Conservation (phyloP, 2,329 filamentous ascomycete species). For the Akanthomyces uredinophilus region DNA sequence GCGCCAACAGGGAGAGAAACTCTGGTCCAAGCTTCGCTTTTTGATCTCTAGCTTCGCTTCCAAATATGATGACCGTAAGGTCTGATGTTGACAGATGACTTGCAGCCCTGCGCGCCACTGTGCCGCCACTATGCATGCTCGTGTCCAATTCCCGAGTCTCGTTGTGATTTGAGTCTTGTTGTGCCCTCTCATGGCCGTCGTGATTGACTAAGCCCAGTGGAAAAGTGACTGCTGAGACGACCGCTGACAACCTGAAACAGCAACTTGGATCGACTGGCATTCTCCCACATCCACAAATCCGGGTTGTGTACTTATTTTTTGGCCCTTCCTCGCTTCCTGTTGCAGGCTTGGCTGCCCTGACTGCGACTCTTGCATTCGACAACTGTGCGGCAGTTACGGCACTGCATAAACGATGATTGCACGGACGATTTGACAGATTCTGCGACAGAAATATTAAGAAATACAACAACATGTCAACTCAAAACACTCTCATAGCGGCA, state of each 20-base stretch:
- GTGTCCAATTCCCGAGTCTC: not conserved
- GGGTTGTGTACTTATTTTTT: not conserved
- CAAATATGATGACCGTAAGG: not conserved
- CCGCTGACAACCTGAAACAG: slow-evolving; percentile 5
- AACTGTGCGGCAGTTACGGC: not conserved
- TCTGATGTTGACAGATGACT: not conserved
- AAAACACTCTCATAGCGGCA: not conserved
- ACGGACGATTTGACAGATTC: not conserved
- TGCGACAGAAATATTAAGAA: not conserved
- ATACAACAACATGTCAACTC: not conserved
- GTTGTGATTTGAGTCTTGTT: not conserved
- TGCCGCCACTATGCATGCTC: not conserved
- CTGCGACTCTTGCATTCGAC: not conserved
- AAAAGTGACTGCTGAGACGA: not conserved
- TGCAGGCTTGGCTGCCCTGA: not conserved
- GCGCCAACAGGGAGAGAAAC: not conserved
- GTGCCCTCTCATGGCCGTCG: not conserved
- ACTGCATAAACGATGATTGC: not conserved
- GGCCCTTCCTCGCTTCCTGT: not conserved
- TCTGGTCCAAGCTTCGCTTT: not conserved
- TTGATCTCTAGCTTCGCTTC: not conserved
- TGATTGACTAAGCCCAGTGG: not conserved
- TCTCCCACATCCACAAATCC: not conserved
- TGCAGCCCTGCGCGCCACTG: not conserved
- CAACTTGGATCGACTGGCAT: not conserved